phyloP scores from a whole-genome alignment of 169 alveolate genomes.

The Cryptosporidium baileyi region DNA sequence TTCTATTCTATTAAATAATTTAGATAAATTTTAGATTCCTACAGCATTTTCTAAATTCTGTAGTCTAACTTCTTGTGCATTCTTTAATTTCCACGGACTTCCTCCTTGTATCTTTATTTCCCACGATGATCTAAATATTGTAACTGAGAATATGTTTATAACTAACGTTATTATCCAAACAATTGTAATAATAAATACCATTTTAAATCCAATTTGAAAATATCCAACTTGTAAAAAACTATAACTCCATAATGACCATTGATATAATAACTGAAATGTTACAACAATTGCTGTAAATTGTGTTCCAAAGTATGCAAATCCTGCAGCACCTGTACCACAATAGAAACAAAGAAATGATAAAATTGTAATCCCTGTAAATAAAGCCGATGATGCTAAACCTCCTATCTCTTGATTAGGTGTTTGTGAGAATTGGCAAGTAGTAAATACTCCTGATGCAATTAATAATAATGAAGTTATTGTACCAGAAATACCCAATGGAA shows the following conservation, averaged over 20 bases:
- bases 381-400: constrained; percentile 51
- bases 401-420: constrained; percentile 56
- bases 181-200: constrained; percentile 31
- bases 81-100: constrained; percentile 49
- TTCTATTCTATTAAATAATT: neutral
- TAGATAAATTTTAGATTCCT: constrained; percentile 8
- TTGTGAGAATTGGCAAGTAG: constrained; percentile 62
- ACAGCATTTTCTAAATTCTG: constrained; percentile 46
- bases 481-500: constrained; percentile 57
- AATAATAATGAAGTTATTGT: constrained; percentile 22
- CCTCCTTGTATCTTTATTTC: constrained; percentile 63
- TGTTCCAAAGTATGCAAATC: constrained; percentile 56
- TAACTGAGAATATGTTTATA: constrained; percentile 19
- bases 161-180: constrained; percentile 39
- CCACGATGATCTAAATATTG: constrained; percentile 64
- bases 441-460: constrained; percentile 2
- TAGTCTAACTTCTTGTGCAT: constrained; percentile 60
- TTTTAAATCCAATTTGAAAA: constrained; percentile 19
- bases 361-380: constrained; percentile 24
- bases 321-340: constrained; percentile 63
- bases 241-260: constrained; percentile 50
- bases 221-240: constrained; percentile 34
- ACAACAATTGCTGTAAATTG: constrained; percentile 61
- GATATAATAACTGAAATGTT: constrained; percentile 37
- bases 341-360: constrained; percentile 23